Base-by-base conservation (phyloP, 805 yeast species). In the Yamadazyma akitaensis region DNA sequence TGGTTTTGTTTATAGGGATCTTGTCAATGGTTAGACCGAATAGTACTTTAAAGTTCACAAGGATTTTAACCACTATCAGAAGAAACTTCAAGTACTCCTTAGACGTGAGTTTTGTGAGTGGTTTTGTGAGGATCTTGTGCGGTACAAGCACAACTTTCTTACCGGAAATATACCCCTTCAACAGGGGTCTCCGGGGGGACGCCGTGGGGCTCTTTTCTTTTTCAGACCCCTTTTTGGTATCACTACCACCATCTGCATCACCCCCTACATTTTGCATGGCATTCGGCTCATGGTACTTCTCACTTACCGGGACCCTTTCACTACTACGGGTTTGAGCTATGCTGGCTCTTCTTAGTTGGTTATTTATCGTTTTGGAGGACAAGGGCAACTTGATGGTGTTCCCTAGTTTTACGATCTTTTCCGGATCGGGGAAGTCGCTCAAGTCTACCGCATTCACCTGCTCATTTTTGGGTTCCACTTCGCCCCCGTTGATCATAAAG, bases 81-180 rank as follows among this genome's bases (percentile, higher is more conserved):
- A 72, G 56, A 44, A 72, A 70, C 47, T 56, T 59, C 40, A 70
- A 54, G 46, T 65, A 70, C 49, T 72, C 76, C 44, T 62, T 62
- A 14, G 67, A 58, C 21, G 67, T 55, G 26, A 72, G 56, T 44
- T 65, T 65, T 30, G 64, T 57, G 49, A 72, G 67, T 11, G 76
- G 75, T 43, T 69, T 68, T 48, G 60, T 64, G 37, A 72, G 58
- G n/a, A 72, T 68, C 48, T 64, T 64, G 48, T 72, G 76, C 1
- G 77, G 76, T 6, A 71, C 63, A 8, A 72, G 61, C 9, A 70
- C 63, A 21, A 67, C 52, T 47, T 58, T 62, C 46, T 63, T 62
- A 2, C 51, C 53, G 9, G 52, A 37, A 3, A 45, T 14, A 12
- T 41, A 36, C 11, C 44, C 16, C 25, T 45, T 52, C 10, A 17